Base-by-base conservation (phyloP, 352 stramenopile genomes). In the Pythium phragmitis region DNA sequence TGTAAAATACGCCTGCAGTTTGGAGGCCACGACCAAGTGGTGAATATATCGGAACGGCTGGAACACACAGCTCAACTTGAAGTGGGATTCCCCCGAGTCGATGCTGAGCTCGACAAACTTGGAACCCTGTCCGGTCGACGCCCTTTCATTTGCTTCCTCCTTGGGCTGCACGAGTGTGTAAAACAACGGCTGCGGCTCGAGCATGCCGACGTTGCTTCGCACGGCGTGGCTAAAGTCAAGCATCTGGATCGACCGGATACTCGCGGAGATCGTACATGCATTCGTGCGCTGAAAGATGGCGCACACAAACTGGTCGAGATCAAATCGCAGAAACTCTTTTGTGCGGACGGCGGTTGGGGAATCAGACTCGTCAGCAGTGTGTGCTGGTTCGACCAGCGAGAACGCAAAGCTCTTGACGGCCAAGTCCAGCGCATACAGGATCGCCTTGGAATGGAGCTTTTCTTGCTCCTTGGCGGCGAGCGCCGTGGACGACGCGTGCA, bases 11-110 rank as follows among this genome's bases (percentile, higher is more conserved):
- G 72, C 70, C 33, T 86, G 79, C 4, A 92, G 69, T 55, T 89
- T 92, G 3, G 76, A 69, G 0, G 75, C 77, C 3, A 87, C 77
- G 19, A 79, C 80, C 17, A 92, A 47, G 39, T 91, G 87, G 57
- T 92, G 80, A 33, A 91, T 87, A 51, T 88, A 91, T 28, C 79
- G 66, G 52, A 92, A 92, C 7, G 77, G 73, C 56, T 85, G 75
- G 43, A 90, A 78, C 0, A 30, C 63, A 57, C 83, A 92, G 34
- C 75, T 73, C 2, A 92, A 53, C 37, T 78, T 74, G 39, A 92
- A 79, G 36, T 75, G 83, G 3, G 60, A 69, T 45, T 92, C 76
- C 0, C 77, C 79, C 0, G 74, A 77, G 45, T 92, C 80, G 12
- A 92, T 85, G 8, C 60, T 79, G 16, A 92, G 57, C 28, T 84